These are phyloP conservation scores for Arthrobotrys megalospora DNA, from an alignment of 2,329 filamentous ascomycete genomes.

Conservation along the genomic window DNA sequence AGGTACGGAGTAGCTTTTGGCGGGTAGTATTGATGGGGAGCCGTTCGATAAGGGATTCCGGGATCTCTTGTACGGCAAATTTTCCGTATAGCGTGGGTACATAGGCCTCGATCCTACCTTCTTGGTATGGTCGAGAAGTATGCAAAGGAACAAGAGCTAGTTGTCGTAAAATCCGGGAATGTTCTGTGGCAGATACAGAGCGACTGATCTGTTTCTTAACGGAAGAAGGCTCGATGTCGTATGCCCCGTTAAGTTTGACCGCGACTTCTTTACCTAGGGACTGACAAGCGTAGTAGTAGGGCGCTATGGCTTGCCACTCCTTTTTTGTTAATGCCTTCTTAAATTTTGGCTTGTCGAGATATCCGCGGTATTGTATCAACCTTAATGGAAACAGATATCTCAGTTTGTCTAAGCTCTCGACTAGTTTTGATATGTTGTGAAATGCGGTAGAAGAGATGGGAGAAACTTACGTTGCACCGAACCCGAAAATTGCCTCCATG, in stretches of 20 bases:
- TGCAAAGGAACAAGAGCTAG: background rate
- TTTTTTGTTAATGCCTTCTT: background rate
- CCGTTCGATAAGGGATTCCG: background rate
- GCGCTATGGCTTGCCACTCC: background rate
- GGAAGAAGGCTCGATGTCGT: background rate
- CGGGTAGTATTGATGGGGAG: background rate
- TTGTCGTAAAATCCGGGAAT: no score
- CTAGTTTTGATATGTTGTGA: background rate
- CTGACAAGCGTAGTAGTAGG: background rate
- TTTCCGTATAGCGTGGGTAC: background rate
- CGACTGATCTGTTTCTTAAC: background rate
- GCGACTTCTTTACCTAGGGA: background rate
- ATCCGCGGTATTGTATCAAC: background rate
- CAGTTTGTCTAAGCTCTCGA: background rate
- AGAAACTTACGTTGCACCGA: slow-evolving; percentile 8
- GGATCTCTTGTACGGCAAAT: background rate
- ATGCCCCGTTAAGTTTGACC: background rate
- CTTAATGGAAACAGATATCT: background rate
- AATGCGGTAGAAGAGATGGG: background rate
- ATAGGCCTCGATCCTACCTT: background rate
- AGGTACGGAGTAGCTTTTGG: background rate
- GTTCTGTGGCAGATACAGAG: no score
- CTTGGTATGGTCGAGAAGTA: background rate
- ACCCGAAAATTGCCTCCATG: background rate
- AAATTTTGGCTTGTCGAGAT: background rate